Evolutionary conservation across 129 eudicot species (phyloP).

Genomic region (Arctium lappa): DNA sequence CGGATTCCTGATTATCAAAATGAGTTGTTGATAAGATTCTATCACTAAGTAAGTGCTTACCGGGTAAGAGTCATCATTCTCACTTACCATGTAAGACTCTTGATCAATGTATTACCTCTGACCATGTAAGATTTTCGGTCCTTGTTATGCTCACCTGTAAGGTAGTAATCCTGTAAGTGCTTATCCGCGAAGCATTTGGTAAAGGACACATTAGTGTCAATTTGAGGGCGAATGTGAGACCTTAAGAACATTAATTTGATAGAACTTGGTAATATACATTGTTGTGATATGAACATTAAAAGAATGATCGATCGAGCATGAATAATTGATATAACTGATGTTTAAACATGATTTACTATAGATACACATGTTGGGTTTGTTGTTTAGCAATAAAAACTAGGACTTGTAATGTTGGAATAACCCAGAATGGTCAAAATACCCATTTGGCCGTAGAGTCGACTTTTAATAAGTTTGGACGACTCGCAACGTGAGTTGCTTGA

Average conservation of each 20-base stretch:
- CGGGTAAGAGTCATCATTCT: no score
- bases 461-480: background rate
- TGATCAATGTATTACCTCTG: no score
- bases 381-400: background rate
- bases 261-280: background rate
- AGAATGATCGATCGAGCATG: background rate
- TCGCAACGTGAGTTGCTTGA: background rate
- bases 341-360: no score
- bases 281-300: background rate
- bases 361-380: background rate
- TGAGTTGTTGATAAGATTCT: no score
- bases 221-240: background rate
- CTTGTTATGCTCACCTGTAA: no score
- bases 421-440: background rate
- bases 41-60: no score
- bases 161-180: no score
- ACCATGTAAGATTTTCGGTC: no score
- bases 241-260: background rate
- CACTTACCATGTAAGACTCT: no score
- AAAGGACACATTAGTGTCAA: background rate
- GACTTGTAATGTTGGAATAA: background rate
- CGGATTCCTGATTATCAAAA: no score
- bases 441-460: background rate
- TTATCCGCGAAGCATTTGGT: no score
- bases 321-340: background rate